Conservation (phyloP, 192 early-diverging fungal genomes). For the Podila verticillata region DNA sequence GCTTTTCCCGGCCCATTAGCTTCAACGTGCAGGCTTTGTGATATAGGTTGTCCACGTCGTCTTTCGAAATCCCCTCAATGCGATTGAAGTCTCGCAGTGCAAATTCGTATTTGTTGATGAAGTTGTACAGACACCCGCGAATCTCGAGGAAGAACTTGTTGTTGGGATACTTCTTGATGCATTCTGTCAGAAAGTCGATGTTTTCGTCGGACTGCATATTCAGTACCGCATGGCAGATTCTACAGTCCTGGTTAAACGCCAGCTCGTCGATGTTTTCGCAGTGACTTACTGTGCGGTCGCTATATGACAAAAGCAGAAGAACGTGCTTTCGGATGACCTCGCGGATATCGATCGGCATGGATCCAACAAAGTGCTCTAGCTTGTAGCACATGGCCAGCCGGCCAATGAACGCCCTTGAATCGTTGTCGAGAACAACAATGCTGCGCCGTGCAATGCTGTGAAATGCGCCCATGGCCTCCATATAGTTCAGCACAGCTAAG, state of each 20-base stretch:
- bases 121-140: slow-evolving; percentile 40
- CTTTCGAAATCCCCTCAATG: slow-evolving; percentile 34
- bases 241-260: slow-evolving; percentile 40
- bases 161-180: slow-evolving; percentile 47
- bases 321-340: slow-evolving; percentile 33
- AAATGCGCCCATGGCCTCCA: slow-evolving; percentile 29
- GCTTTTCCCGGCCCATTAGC: slow-evolving; percentile 35
- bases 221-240: slow-evolving; percentile 35
- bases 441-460: slow-evolving; percentile 18
- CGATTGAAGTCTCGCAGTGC: slow-evolving; percentile 45
- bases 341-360: slow-evolving; percentile 31
- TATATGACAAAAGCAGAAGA: slow-evolving; percentile 35
- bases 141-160: slow-evolving; percentile 35
- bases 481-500: slow-evolving; percentile 35
- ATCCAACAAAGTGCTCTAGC: slow-evolving; percentile 37
- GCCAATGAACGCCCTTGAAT: slow-evolving; percentile 41
- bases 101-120: slow-evolving; percentile 31
- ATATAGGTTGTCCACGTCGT: slow-evolving; percentile 34
- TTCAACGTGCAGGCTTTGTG: slow-evolving; percentile 33
- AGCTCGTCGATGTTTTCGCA: slow-evolving; percentile 34
- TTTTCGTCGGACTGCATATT: slow-evolving; percentile 34
- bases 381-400: slow-evolving; percentile 38
- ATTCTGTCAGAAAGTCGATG: slow-evolving; percentile 41
- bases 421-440: slow-evolving; percentile 35
- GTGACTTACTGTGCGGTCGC: slow-evolving; percentile 21